These are phyloP conservation scores for Penicillium oxalicum DNA, from an alignment of 2,329 filamentous ascomycete species.

Conservation along the genomic window DNA sequence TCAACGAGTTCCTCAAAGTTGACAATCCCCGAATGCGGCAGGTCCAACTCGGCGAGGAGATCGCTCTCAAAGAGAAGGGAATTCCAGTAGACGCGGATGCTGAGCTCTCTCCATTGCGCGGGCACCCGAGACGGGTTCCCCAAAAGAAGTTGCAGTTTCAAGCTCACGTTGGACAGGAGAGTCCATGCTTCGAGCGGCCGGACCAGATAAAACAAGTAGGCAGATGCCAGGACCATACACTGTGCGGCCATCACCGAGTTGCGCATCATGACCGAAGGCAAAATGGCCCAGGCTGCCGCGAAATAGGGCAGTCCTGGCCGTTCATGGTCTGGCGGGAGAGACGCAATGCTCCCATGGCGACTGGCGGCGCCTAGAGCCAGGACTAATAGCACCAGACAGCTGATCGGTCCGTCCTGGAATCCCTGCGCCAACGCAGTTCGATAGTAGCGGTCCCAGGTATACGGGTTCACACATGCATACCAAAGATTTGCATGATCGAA, in stretches of 20 bases:
- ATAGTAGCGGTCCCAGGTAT: constrained; percentile 72
- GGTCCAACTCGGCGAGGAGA: constrained; percentile 69
- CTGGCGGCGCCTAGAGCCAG: constrained; percentile 72
- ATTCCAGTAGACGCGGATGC: constrained; percentile 80
- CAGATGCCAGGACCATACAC: constrained; percentile 72
- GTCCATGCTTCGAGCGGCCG: constrained; percentile 79
- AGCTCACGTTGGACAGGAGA: constrained; percentile 70
- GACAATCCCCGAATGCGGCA: constrained; percentile 76
- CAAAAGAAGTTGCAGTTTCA: constrained; percentile 72
- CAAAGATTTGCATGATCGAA: constrained; percentile 77
- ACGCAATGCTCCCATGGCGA: constrained; percentile 68
- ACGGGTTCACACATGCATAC: constrained; percentile 80
- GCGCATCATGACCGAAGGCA: constrained; percentile 72
- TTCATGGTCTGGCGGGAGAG: constrained; percentile 61
- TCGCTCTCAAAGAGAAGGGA: constrained; percentile 74
- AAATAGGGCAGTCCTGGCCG: constrained; percentile 74
- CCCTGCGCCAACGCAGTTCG: constrained; percentile 67
- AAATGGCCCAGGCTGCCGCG: constrained; percentile 69
- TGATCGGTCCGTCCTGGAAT: constrained; percentile 73
- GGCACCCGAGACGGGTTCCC: constrained; percentile 68
- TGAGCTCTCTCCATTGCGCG: constrained; percentile 63
- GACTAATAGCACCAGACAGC: constrained; percentile 74
- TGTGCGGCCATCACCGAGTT: constrained; percentile 74
- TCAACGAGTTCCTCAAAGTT: constrained; percentile 76
- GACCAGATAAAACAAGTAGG: constrained; percentile 77